Evolutionary conservation across 2,329 filamentous ascomycete genomes (phyloP).

Genomic region (Pezicula neosporulosa): DNA sequence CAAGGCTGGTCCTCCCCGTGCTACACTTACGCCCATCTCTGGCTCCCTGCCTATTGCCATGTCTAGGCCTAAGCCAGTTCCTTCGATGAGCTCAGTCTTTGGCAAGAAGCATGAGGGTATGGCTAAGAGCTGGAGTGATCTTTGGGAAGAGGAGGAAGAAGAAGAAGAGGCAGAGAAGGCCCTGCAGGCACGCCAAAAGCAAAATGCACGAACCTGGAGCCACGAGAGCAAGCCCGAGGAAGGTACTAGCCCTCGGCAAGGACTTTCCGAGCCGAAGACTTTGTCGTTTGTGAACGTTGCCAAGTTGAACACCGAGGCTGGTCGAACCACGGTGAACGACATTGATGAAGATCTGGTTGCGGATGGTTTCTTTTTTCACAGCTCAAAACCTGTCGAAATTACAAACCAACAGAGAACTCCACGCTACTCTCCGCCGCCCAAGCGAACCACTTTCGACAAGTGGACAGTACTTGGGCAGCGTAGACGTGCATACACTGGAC

Average conservation of each 20-base stretch:
- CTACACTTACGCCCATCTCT: slow-evolving; percentile 56
- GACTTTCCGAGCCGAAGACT: slow-evolving; percentile 50
- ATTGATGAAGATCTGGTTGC: slow-evolving; percentile 63
- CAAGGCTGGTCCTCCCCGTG: slow-evolving; percentile 41
- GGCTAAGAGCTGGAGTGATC: slow-evolving; percentile 98
- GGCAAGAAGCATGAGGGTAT: slow-evolving; percentile 73
- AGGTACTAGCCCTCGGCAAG: slow-evolving; percentile 44
- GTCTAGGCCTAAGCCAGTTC: slow-evolving; percentile 65
- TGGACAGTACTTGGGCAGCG: slow-evolving; percentile 87
- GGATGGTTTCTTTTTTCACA: slow-evolving; percentile 73
- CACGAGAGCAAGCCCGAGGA: slow-evolving; percentile 48
- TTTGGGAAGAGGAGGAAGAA: slow-evolving; percentile 91
- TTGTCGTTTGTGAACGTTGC: slow-evolving; percentile 46
- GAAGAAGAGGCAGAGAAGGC: slow-evolving; percentile 60
- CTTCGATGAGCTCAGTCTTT: slow-evolving; percentile 68
- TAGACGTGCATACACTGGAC: slow-evolving; percentile 62
- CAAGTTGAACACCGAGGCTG: slow-evolving; percentile 34
- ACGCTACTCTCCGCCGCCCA: slow-evolving; percentile 64
- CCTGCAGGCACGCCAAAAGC: slow-evolving; percentile 54
- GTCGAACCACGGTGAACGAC: slow-evolving; percentile 38
- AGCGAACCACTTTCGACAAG: slow-evolving; percentile 69
- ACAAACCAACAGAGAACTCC: slow-evolving; percentile 34
- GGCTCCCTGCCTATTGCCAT: slow-evolving; percentile 77
- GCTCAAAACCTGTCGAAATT: slow-evolving; percentile 41
- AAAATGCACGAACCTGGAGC: slow-evolving; percentile 76